A percentile compares a stretch with the other conserved stretches of the same genome.
Evolutionary conservation across 176 grass and related monocot species (phyloP).

Genomic region (Ampelocalamus luodianensis): DNA sequence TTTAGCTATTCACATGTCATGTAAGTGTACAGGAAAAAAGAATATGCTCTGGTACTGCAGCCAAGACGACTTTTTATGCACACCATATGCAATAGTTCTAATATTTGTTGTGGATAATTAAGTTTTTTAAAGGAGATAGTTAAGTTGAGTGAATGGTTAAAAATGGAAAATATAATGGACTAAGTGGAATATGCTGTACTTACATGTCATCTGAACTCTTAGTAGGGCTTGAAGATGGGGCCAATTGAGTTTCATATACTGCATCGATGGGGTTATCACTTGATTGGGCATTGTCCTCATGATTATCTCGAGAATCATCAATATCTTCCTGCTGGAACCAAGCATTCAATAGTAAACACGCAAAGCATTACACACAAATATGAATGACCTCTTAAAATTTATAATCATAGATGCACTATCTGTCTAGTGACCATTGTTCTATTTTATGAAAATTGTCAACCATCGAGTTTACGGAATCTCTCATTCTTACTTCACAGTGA

Average conservation of each 20-base stretch:
- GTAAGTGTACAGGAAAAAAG: not conserved
- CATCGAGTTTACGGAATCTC: not conserved
- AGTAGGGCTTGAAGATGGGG: constrained; percentile 57
- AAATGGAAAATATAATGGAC: not conserved
- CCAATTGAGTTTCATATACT: constrained; percentile 39
- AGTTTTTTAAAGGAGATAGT: not conserved
- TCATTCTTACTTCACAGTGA: not conserved
- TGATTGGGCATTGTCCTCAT: constrained; percentile 39
- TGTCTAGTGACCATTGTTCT: constrained; percentile 14
- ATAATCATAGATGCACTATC: not conserved
- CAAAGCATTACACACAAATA: constrained; percentile 9
- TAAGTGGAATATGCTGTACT: constrained; percentile 32
- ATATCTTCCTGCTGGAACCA: constrained; percentile 41
- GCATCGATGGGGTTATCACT: constrained; percentile 37
- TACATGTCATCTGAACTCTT: constrained; percentile 57
- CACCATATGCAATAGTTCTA: constrained; percentile 31
- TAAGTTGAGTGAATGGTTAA: not conserved
- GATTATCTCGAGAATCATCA: constrained; percentile 40
- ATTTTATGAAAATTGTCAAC: constrained; percentile 11
- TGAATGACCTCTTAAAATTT: constrained; percentile 11
- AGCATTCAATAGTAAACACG: constrained; percentile 41
- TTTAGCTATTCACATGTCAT: constrained; percentile 16
- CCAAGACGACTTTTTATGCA: not conserved
- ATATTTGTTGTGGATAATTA: constrained; percentile 1
- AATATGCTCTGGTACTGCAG: not conserved